Base-by-base conservation (phyloP, 1,284 basidiomycete genomes). In the Pseudozyma pruni region DNA sequence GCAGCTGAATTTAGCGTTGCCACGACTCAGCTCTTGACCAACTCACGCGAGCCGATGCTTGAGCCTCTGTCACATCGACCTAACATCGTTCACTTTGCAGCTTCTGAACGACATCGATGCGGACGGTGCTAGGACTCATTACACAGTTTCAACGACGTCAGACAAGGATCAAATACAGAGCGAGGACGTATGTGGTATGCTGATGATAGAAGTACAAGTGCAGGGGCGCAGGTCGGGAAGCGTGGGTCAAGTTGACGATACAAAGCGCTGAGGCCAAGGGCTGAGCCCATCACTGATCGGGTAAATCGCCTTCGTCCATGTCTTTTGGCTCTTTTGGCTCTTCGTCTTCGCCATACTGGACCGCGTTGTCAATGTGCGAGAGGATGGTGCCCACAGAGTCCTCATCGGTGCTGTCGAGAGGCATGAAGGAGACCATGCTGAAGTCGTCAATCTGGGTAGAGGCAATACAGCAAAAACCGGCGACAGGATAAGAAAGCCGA, bases 401-500 rank as follows among this genome's bases (percentile, higher is more conserved):
- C 48, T 94, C 89, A 66, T 89, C 88, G 3, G 92, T 90, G 46
- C 97, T 88, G 83, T 99, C 93, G 40, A 98, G 87, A 1, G 96
- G 94, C 35, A 98, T 85, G 86, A 99, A 99, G 2, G 93, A 94
- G 5, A 99, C 96, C 55, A 99, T 88, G 45, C 94, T 95, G 83
- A 98, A 94, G 81, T 98, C 96, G 83, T 98, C 94, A 81, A 99
- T 98, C 93, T 96, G n/a, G n/a, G n/a, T n/a, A 31, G 33, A 22
- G 47, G 58, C 46, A 33, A 35, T 16, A 37, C 23, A 19, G 45
- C 5, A 17, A 3, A 2, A 33, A 20, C 29, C 17, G 33, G 33
- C 31, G 44, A 43, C 53, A 27, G 37, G 10, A 27, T 8, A 17
- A 5, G 14, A 39, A 50, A 23, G n/a, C 39, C 44, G 16, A 39